Base-by-base conservation (phyloP, 768 basidiomycete species). In the Russula abietina region DNA sequence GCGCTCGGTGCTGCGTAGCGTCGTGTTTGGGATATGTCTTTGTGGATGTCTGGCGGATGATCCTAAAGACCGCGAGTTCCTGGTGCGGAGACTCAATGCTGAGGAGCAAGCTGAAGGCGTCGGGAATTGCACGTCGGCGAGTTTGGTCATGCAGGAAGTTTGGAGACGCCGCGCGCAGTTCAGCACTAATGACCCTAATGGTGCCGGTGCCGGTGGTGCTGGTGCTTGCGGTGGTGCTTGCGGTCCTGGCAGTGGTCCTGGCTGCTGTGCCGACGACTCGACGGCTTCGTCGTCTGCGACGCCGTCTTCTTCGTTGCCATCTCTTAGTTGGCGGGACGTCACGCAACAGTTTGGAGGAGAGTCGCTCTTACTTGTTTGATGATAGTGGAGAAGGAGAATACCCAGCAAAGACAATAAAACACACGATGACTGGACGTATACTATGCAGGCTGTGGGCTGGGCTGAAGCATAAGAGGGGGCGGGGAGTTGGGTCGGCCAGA, bases 11-110 rank as follows among this genome's bases (percentile, higher is more conserved):
- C 80, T 90, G 60, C 79, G 89, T 43, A 89, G 86, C 74, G 89
- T 89, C 30, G 88, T 91, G 67, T 90, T 91, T 68, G 81, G 83
- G 50, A 84, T 89, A 62, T 90, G 86, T 69, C 80, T 93, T 56
- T 83, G 83, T 64, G 89, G 89, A 1, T 84, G 81, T 66, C 79
- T 91, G 56, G 84, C 87, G 64, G 83, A 85, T 70, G 75, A 82
- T 56, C 62, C 39, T 4, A 58, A 58, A 1, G 74, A 84, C 64
- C 80, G 79, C 56, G 46, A 63, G 2, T 75, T 77, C 64, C 75
- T 91, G 16, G 66, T 73, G 28, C 67, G 68, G 11, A 74, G 80
- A 50, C 75, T 93, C 48, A 69, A 78, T 22, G 55, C 43, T 58
- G 79, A 79, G 57, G 82, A 85, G 68, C 77, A 78, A 41, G 73